Evolutionary conservation across 2,329 filamentous ascomycete species (phyloP).

Genomic region (Penicillium sp.): DNA sequence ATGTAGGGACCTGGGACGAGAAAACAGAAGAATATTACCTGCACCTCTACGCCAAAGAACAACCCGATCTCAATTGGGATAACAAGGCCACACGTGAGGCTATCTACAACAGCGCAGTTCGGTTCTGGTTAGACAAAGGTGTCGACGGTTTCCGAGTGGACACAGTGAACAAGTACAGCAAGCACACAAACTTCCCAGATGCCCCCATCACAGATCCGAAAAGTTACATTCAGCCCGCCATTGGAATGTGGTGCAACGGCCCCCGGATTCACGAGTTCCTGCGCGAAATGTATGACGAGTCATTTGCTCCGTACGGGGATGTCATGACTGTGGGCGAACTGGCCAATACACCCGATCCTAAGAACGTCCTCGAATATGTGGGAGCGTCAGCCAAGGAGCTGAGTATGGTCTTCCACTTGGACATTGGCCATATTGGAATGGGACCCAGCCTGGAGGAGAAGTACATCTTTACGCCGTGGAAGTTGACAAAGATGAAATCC

Average conservation of each 20-base stretch:
- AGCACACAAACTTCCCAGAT: constrained; percentile 50
- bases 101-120: constrained; percentile 65
- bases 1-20: constrained; percentile 60
- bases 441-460: constrained; percentile 49
- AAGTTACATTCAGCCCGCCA: constrained; percentile 51
- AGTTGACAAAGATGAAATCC: constrained; percentile 50
- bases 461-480: constrained; percentile 45
- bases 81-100: constrained; percentile 61
- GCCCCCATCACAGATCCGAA: constrained; percentile 54
- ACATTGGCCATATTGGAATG: constrained; percentile 51
- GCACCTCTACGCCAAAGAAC: constrained; percentile 67
- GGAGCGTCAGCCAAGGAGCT: constrained; percentile 58
- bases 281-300: constrained; percentile 61
- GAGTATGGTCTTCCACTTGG: constrained; percentile 63
- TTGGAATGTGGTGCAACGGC: constrained; percentile 63
- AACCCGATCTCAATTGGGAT: constrained; percentile 79
- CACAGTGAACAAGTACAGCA: constrained; percentile 63
- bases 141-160: constrained; percentile 70
- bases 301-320: constrained; percentile 56
- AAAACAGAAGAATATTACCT: constrained; percentile 68
- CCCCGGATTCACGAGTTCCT: constrained; percentile 68
- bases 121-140: constrained; percentile 70
- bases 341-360: constrained; percentile 59
- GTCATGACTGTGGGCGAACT: constrained; percentile 70
- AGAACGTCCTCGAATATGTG: constrained; percentile 60